Conservation (phyloP, 345 rosid genomes). For the Acer negundo region DNA sequence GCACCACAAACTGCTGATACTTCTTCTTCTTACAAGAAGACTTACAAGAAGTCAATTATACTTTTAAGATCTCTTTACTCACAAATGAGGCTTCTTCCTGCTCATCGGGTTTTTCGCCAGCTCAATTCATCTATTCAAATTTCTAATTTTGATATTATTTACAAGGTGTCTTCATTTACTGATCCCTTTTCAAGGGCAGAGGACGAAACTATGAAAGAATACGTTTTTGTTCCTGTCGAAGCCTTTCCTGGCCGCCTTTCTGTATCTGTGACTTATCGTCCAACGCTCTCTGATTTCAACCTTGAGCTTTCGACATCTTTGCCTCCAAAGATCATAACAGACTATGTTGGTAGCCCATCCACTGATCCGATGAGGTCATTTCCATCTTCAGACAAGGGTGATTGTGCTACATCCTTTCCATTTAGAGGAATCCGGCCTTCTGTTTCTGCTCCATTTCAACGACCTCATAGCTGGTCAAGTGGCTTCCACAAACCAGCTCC, state of each 20-base stretch:
- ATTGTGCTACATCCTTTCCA: constrained; percentile 56
- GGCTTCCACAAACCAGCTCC: constrained; percentile 67
- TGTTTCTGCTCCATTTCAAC: constrained; percentile 51
- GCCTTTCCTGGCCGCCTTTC: constrained; percentile 74
- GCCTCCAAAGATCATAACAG: constrained; percentile 76
- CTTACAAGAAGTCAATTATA: constrained; percentile 77
- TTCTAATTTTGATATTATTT: constrained; percentile 62
- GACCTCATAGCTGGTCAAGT: constrained; percentile 95
- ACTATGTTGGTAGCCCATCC: constrained; percentile 87
- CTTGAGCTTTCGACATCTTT: constrained; percentile 59
- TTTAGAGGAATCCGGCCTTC: constrained; percentile 55
- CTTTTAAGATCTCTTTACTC: constrained; percentile 71
- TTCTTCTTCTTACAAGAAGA: constrained; percentile 60
- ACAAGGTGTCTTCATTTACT: constrained; percentile 81
- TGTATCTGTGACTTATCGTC: constrained; percentile 64
- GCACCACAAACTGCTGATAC: constrained; percentile 37
- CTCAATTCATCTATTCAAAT: constrained; percentile 58
- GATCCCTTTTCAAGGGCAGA: constrained; percentile 67
- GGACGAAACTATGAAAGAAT: constrained; percentile 58
- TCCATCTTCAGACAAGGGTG: constrained; percentile 63
- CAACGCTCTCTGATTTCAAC: constrained; percentile 68
- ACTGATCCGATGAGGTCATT: constrained; percentile 78
- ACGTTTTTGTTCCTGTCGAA: constrained; percentile 67
- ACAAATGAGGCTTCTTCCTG: constrained; percentile 82
- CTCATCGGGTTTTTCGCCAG: constrained; percentile 67